These are phyloP conservation scores for Rhinocladiella similis DNA, from an alignment of 2,329 filamentous ascomycete genomes.

Conservation along the genomic window DNA sequence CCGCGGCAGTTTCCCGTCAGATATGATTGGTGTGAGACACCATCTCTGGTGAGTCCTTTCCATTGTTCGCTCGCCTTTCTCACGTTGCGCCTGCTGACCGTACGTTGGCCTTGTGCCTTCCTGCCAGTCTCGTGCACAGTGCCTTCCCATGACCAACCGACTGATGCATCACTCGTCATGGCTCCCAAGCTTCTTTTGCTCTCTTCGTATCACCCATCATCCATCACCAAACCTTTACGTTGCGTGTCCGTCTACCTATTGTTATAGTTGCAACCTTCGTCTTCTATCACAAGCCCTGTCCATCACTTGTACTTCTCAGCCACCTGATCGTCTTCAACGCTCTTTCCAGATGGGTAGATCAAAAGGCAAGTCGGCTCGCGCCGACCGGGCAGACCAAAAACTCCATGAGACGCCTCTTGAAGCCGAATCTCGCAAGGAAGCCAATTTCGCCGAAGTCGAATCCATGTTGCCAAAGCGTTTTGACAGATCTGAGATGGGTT, in stretches of 20 bases:
- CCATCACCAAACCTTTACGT: slow-evolving; percentile 2
- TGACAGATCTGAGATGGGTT: slow-evolving; percentile 27
- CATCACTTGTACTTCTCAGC: background rate
- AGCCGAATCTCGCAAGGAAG: slow-evolving; percentile 28
- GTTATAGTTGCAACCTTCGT: background rate
- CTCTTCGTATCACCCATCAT: background rate
- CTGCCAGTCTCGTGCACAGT: background rate
- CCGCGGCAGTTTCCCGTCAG: too few species aligned
- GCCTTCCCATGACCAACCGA: slow-evolving; percentile 7
- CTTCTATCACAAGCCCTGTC: slow-evolving; percentile 12
- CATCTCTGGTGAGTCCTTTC: too few species aligned
- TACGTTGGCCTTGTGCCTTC: slow-evolving; percentile 3
- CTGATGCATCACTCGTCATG: slow-evolving; percentile 1
- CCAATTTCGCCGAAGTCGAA: slow-evolving; percentile 30
- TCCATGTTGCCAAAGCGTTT: slow-evolving; percentile 27
- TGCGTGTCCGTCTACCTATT: slow-evolving; percentile 1
- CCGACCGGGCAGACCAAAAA: slow-evolving; percentile 25
- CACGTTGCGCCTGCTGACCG: slow-evolving; percentile 1
- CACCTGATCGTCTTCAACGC: background rate
- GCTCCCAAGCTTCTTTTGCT: background rate
- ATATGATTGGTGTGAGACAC: too few species aligned
- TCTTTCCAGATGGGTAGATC: slow-evolving; percentile 14
- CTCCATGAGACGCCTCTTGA: slow-evolving; percentile 29
- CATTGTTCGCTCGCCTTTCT: background rate
- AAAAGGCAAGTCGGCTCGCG: slow-evolving; percentile 8